Percentiles rank a stretch among this genome's conserved stretches.
phyloP scores from a whole-genome alignment of 805 yeast species.

The Lipomyces mesembrius region DNA sequence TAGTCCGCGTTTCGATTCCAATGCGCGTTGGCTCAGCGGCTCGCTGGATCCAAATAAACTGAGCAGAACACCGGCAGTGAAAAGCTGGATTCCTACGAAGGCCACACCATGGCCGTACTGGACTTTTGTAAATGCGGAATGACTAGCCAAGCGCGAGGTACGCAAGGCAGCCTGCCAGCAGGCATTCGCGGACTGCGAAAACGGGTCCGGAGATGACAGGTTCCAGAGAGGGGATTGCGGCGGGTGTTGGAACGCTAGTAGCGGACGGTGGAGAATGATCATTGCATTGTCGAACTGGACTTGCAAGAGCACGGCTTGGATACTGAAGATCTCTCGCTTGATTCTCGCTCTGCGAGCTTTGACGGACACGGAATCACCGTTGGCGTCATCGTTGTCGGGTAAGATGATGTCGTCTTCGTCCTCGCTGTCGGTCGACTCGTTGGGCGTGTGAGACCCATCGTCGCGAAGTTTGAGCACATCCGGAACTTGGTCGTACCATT shows the following conservation, averaged over 20 bases:
- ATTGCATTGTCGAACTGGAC: conserved; percentile 27
- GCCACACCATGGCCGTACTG: conserved; percentile 27
- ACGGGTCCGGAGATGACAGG: conserved; percentile 14
- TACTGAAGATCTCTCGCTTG: conserved; percentile 15
- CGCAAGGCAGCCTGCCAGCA: conserved; percentile 31
- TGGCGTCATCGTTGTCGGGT: conserved; percentile 11
- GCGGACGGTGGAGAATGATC: conserved; percentile 29
- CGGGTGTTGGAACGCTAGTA: conserved; percentile 17
- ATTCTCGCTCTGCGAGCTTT: conserved; percentile 15
- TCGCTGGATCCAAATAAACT: conserved; percentile 28
- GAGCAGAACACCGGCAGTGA: conserved; percentile 32
- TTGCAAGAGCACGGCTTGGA: conserved; percentile 28
- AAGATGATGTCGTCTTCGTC: conserved; percentile 15
- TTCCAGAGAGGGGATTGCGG: conserved; percentile 2
- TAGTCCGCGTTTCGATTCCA: conserved; percentile 30
- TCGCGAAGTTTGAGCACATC: conserved; percentile 13
- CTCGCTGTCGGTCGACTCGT: conserved; percentile 9
- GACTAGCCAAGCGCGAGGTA: conserved; percentile 22
- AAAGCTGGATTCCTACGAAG: conserved; percentile 25
- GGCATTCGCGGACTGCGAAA: conserved; percentile 17
- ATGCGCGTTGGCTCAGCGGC: conserved; percentile 31
- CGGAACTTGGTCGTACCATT: conserved; percentile 25
- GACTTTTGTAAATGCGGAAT: conserved; percentile 14
- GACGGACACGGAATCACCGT: conserved; percentile 4
- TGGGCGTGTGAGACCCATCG: conserved; percentile 11